Evolutionary conservation across 2,329 filamentous ascomycete species (phyloP), one percentile per base, ranked within the genome.

Genomic region (Juglanconis juglandina): DNA sequence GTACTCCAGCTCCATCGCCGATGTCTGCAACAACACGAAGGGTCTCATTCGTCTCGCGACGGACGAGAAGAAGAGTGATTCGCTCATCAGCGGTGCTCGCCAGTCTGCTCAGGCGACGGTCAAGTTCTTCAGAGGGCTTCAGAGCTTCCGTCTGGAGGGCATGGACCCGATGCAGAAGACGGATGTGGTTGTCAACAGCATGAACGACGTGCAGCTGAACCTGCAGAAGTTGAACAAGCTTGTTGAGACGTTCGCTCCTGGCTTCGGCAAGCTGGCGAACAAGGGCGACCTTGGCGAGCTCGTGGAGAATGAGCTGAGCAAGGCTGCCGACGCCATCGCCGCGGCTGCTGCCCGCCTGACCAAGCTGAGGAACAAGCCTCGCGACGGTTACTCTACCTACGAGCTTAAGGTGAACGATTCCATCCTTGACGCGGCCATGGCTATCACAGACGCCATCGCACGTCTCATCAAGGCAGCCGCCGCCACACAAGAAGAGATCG

Each of bases 1-100:
- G 56, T 97, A 98, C 75, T 84, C 95, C 1, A 91, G 93, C 24
- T 91, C 95, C 3, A 87, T 97, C 64, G 90, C 94, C 1, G 95
- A 99, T 75, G 93, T 98, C 3, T 88, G 96, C 68, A 92, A 89
- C 76, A 99, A 98, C 77, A 93, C 94, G 66, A 99, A 99, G 80
- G 95, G 95, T 77, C 83, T 99, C 54, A 93, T 88, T 4, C 87
- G 95, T 56, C 90, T 99, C 63, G 93, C 95, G 4, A 94, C 92
- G 0, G 94, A 99, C 70, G 95, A 99, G 69, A 96, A 93, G 80
- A 97, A 95, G 80, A 87, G 87, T 4, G 94, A 98, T 68, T 85
- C 92, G 63, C 82, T 99, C 57, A 87, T 93, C 74, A 89, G 87
- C 64, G 89, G 90, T 8, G 91, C 92, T 2, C 87, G 95, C 30